These are phyloP conservation scores for Sarcodon aspratus DNA, from an alignment of 768 basidiomycete genomes.

Conservation along the genomic window DNA sequence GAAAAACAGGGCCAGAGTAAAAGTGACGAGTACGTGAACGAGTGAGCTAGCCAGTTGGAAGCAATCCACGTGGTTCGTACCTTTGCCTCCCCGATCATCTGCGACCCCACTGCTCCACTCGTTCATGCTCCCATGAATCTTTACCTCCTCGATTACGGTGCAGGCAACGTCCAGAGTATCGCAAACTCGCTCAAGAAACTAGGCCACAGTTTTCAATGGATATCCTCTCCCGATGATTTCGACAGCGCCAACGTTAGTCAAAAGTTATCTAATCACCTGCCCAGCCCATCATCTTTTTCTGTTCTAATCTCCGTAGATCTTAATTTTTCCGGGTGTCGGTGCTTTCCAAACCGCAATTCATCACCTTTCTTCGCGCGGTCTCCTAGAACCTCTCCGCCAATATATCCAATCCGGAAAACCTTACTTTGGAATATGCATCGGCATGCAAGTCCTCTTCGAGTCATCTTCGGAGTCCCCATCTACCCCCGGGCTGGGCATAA, in stretches of 20 bases:
- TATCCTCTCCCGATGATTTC: constrained; percentile 72
- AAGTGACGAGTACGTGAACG: not conserved
- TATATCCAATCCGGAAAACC: constrained; percentile 86
- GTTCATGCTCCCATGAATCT: constrained; percentile 33
- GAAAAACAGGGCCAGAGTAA: constrained; percentile 26
- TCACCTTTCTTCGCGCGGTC: constrained; percentile 59
- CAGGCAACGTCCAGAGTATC: constrained; percentile 88
- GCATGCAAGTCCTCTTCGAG: constrained; percentile 91
- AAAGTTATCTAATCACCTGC: constrained; percentile 5
- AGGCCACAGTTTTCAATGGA: constrained; percentile 85
- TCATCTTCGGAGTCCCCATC: constrained; percentile 71
- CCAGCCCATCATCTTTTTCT: constrained; percentile 5
- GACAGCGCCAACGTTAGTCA: constrained; percentile 75
- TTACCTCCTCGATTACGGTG: constrained; percentile 94
- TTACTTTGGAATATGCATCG: constrained; percentile 97
- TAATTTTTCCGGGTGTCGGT: constrained; percentile 96
- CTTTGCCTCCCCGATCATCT: not conserved
- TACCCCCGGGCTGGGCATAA: constrained; percentile 65
- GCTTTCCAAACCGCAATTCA: constrained; percentile 83
- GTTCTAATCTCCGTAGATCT: constrained; percentile 41
- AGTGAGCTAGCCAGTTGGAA: not conserved
- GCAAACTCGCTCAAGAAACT: constrained; percentile 83
- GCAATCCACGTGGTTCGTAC: not conserved
- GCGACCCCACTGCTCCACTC: not conserved
- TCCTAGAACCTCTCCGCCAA: constrained; percentile 66